A percentile compares a stretch with the other conserved stretches of the same genome.
Evolutionary conservation across 495 filamentous ascomycete species (phyloP).

Genomic region (Physcia stellaris): DNA sequence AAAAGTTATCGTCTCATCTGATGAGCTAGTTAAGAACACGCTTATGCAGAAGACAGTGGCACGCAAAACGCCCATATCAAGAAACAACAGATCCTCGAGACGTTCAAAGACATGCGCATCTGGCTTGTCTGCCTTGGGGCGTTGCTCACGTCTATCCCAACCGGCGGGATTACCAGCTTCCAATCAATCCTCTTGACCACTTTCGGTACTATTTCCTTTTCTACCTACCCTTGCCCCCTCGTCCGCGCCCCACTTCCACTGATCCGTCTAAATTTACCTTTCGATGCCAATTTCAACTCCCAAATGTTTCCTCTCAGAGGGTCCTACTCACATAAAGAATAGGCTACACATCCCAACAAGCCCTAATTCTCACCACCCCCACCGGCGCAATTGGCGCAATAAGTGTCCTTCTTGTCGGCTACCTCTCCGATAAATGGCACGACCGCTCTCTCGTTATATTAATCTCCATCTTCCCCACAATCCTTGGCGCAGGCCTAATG

Average conservation of each 20-base stretch:
- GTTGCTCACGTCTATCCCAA: constrained; percentile 34
- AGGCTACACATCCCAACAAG: constrained; percentile 18
- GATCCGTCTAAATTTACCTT: no score
- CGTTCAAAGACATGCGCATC: constrained; percentile 24
- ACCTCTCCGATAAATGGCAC: constrained; percentile 18
- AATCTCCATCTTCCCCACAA: constrained; percentile 21
- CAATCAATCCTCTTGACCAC: constrained; percentile 31
- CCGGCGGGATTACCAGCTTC: constrained; percentile 38
- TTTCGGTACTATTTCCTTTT: constrained; percentile 20
- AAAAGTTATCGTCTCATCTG: no score
- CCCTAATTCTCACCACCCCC: constrained; percentile 19
- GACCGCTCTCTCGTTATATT: constrained; percentile 21
- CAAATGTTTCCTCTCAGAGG: no score
- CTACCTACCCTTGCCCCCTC: no score
- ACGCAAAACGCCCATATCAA: constrained; percentile 24
- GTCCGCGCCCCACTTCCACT: no score
- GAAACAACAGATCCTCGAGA: constrained; percentile 23
- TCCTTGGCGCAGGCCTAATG: constrained; percentile 23
- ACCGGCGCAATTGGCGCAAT: constrained; percentile 19
- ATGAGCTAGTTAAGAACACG: not conserved
- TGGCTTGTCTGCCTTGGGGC: constrained; percentile 33
- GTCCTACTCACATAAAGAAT: not conserved
- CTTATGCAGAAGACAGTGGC: constrained; percentile 5
- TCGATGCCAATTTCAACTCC: no score
- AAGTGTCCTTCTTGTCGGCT: constrained; percentile 17